These are phyloP conservation scores for Daucus carota DNA, from an alignment of 129 eudicot species.

Conservation along the genomic window DNA sequence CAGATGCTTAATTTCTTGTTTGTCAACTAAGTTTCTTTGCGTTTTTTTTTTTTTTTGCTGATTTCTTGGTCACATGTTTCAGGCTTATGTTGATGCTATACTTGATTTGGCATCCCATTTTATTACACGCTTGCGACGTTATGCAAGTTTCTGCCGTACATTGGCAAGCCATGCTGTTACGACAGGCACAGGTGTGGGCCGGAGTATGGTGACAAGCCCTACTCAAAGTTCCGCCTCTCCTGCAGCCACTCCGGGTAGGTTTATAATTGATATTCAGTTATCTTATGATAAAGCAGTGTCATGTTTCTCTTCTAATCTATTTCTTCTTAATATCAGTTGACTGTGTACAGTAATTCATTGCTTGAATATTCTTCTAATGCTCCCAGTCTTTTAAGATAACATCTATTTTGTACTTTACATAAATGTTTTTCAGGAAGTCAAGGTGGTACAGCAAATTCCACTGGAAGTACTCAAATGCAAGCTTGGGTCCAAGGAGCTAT, in stretches of 20 bases:
- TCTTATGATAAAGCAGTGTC: neutral
- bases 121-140: conserved; percentile 89
- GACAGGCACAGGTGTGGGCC: conserved; percentile 82
- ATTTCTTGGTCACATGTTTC: conserved; percentile 10
- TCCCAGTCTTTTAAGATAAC: neutral
- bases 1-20: neutral
- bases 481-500: conserved; percentile 99
- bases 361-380: conserved; percentile 1
- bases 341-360: neutral
- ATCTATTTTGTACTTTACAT: neutral
- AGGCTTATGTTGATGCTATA: conserved; percentile 99
- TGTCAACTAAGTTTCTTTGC: neutral
- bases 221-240: conserved; percentile 72
- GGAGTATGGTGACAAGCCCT: conserved; percentile 91
- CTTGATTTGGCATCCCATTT: conserved; percentile 97
- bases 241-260: conserved; percentile 61
- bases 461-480: conserved; percentile 88
- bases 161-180: conserved; percentile 93
- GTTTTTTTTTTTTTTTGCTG: neutral
- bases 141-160: conserved; percentile 98
- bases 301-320: neutral
- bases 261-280: neutral
- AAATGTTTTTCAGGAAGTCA: conserved; percentile 47
- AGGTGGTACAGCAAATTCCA: conserved; percentile 69
- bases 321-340: neutral